Evolutionary conservation across 139 green algal genomes (phyloP), one percentile per base, ranked within the genome.

Genomic region (Haematococcus lacustris): DNA sequence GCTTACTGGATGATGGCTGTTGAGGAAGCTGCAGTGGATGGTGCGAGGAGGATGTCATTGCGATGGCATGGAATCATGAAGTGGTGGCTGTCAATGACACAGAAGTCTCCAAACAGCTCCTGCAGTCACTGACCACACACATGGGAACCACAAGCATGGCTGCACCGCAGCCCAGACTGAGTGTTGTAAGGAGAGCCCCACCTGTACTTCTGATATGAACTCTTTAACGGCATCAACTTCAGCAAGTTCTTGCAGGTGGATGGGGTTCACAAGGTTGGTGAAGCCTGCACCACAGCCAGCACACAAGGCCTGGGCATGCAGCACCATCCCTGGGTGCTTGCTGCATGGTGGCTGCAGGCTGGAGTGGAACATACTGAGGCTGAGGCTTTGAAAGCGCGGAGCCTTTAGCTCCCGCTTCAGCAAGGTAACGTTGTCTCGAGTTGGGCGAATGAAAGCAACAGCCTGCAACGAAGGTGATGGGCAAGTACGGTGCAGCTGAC

Each of bases 181-280:
- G 47, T 28, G 13, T 57, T 57, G 47, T 57, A 57, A 37, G 25
- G 17, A 64, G 21, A 7, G 53, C 4, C 38, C 38, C 69, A 89
- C 91, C 81, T 94, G 83, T 39, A 94, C 80, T 43, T 85, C 78
- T 64, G 76, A 43, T 47, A 99, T 84, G 23, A 84, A 47, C 73
- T 97, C 91, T 64, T 84, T 71, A 2, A 75, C 40, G 34, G 79
- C 77, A 74, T 99, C 95, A 32, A 83, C 86, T 63, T 99, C 92
- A 13, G 95, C 95, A 35, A 99, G 83, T 62, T 98, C 94, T 74
- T 96, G 92, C 53, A 99, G 74, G n/a, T 89, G 80, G 76, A 92
- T 90, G 73, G 93, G 89, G 57, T 82, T 84, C 32, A 97, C 62
- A 1, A 92, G 84, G 83, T 98, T 98, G 51, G 87, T 91, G 81